Evolutionary conservation across 371 early-diverging fungal genomes (phyloP).

Genomic region (Capniomyces stellatus): DNA sequence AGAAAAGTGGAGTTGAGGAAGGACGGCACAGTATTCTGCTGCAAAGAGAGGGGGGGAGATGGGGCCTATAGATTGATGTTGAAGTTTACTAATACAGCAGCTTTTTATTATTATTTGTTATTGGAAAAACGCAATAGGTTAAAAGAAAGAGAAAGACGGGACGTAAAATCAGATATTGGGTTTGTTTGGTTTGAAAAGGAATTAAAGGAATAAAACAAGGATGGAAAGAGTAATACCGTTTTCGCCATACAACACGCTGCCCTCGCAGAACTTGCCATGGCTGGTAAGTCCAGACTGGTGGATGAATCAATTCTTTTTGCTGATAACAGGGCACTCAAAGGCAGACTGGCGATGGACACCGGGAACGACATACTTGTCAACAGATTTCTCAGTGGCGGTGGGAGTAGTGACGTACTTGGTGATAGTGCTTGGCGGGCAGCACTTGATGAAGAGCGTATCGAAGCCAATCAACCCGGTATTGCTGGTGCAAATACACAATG

Average conservation of each 20-base stretch:
- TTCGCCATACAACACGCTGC: slow-evolving; percentile 19
- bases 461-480: slow-evolving; percentile 42
- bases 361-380: slow-evolving; percentile 18
- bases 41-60: too few relatives aligned
- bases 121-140: too few relatives aligned
- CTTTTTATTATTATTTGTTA: too few relatives aligned
- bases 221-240: slow-evolving; percentile 9
- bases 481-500: slow-evolving; percentile 55
- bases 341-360: slow-evolving; percentile 25
- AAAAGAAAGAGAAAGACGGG: too few relatives aligned
- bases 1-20: too few relatives aligned
- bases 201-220: too few relatives aligned
- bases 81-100: too few relatives aligned
- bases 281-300: slow-evolving; percentile 27
- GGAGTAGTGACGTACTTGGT: slow-evolving; percentile 42
- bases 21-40: too few relatives aligned
- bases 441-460: slow-evolving; percentile 35
- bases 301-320: slow-evolving; percentile 22
- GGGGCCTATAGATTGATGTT: too few relatives aligned
- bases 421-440: slow-evolving; percentile 52
- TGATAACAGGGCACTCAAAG: slow-evolving; percentile 20
- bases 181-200: too few relatives aligned
- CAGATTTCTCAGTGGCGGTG: slow-evolving; percentile 17
- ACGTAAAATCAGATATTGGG: too few relatives aligned
- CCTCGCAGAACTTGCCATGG: slow-evolving; percentile 26